Base-by-base conservation (phyloP, 331 rosid genomes). In the Rhamnella rubrinervis region DNA sequence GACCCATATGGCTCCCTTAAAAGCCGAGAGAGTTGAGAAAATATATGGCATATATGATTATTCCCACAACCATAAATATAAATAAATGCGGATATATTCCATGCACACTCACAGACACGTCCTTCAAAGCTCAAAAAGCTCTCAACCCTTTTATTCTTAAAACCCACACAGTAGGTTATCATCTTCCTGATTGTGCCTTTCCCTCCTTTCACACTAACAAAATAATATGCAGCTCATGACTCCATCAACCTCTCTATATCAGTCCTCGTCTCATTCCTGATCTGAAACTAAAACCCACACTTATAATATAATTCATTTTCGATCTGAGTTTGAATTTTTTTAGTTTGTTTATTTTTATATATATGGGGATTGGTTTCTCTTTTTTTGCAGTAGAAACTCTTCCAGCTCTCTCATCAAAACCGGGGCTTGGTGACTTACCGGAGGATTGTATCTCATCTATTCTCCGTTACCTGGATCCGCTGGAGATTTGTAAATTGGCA, bases 401-500 rank as follows among this genome's bases (percentile, higher is more conserved):
- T 72, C 16, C 21, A 23, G 62, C 63, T 66, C 39, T 38, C 1
- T 68, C 65, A 28, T 68, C 65, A 28, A 63, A 58, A 58, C 71
- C 88, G 1, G 46, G 81, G 28, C 83, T 93, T 15, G 88, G 84
- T 18, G 90, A 90, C 75, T 26, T 93, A 0, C 93, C 97, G 0
- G 98, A 90, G 68, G 74, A 79, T 19, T 93, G 88, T 71, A 76
- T 89, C 58, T 86, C 93, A 14, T 80, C 71, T 31, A 15, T 93
- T 28, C 58, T 90, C 35, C 69, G 20, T 82, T 72, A 56, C 56
- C 74, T 93, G 64, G 90, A 88, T 44, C 93, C 93, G 1, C 84
- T 78, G 21, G 96, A 90, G 78, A 93, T 93, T 70, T 93, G 97
- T 59, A 84, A 74, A 72, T 67, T 88, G 62, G 92, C 93, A 0